A percentile compares a stretch with the other conserved stretches of the same genome.
Conservation (phyloP, 2,329 filamentous ascomycete genomes). For the Cercospora sp. region DNA sequence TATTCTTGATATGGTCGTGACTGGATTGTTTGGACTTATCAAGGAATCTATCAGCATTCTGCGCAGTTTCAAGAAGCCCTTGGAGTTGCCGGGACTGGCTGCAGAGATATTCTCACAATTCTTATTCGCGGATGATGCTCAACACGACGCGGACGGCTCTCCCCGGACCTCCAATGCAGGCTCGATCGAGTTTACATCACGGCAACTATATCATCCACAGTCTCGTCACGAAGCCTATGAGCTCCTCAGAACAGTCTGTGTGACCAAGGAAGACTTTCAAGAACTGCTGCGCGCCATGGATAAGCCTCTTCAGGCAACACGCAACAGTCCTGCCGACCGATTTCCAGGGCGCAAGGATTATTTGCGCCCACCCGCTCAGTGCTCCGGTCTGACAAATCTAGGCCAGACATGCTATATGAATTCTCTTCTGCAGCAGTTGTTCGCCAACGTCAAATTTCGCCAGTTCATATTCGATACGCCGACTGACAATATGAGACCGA, state of each 20-base stretch:
- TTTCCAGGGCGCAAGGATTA: slow-evolving; percentile 45
- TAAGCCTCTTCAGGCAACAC: slow-evolving; percentile 16
- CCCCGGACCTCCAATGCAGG: background rate
- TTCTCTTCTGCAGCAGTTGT: slow-evolving; percentile 88
- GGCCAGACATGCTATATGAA: slow-evolving; percentile 98
- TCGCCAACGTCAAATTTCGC: slow-evolving; percentile 90
- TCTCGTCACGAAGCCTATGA: slow-evolving; percentile 30
- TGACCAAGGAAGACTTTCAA: slow-evolving; percentile 23
- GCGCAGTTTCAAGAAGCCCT: slow-evolving; percentile 36
- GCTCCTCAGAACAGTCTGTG: slow-evolving; percentile 30
- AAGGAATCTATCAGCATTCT: slow-evolving; percentile 36
- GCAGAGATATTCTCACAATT: slow-evolving; percentile 29
- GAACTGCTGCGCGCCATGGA: slow-evolving; percentile 20
- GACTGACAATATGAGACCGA: slow-evolving; percentile 51
- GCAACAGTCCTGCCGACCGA: slow-evolving; percentile 11
- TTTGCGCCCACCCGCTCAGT: slow-evolving; percentile 36
- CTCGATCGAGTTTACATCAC: background rate
- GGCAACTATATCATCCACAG: slow-evolving; percentile 11
- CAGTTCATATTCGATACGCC: slow-evolving; percentile 68
- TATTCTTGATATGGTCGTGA: slow-evolving; percentile 29
- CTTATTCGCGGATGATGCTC: slow-evolving; percentile 31
- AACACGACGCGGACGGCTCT: background rate
- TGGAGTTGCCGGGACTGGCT: slow-evolving; percentile 31
- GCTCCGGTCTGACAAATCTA: slow-evolving; percentile 74
- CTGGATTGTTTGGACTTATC: slow-evolving; percentile 44